Percentiles rank a stretch among this genome's conserved stretches.
Evolutionary conservation across 225 moss, liverwort and hornwort species (phyloP).

Genomic region (Thuidium tamariscinum): DNA sequence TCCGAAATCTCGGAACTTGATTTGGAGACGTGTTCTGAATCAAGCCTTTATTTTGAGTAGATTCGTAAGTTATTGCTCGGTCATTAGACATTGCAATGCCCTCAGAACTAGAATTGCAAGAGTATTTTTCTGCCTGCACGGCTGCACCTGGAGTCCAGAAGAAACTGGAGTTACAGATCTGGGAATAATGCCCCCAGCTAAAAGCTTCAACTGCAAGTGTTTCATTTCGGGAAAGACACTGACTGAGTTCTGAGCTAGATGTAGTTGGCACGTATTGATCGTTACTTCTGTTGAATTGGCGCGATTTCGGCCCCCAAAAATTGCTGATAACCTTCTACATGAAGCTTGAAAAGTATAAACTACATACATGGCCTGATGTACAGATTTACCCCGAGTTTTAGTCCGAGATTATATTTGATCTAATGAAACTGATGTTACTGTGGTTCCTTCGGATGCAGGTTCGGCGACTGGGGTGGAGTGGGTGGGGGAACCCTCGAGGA

Average conservation of each 20-base stretch:
- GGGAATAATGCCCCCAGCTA: no score
- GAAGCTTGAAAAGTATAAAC: no score
- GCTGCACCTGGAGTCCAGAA: no score
- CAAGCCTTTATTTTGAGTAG: background rate
- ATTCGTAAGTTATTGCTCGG: background rate
- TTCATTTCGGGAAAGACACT: no score
- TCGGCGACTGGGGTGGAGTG: background rate
- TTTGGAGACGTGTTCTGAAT: background rate
- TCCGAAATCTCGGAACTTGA: background rate
- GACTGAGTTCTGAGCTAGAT: background rate
- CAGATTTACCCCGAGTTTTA: no score
- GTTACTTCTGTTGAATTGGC: no score
- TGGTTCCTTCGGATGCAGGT: background rate
- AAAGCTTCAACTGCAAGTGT: no score
- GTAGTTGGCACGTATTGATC: background rate
- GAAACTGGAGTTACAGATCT: background rate
- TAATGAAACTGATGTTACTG: background rate
- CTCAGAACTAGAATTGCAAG: background rate
- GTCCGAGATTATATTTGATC: no score
- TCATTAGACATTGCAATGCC: no score
- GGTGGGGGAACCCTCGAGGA: conserved; percentile 6
- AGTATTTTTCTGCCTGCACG: background rate
- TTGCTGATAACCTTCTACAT: background rate
- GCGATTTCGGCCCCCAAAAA: background rate
- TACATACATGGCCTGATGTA: no score